Evolutionary conservation across 2,329 filamentous ascomycete species (phyloP), one percentile per base, ranked within the genome.

Genomic region (Lachnellula occidentalis): DNA sequence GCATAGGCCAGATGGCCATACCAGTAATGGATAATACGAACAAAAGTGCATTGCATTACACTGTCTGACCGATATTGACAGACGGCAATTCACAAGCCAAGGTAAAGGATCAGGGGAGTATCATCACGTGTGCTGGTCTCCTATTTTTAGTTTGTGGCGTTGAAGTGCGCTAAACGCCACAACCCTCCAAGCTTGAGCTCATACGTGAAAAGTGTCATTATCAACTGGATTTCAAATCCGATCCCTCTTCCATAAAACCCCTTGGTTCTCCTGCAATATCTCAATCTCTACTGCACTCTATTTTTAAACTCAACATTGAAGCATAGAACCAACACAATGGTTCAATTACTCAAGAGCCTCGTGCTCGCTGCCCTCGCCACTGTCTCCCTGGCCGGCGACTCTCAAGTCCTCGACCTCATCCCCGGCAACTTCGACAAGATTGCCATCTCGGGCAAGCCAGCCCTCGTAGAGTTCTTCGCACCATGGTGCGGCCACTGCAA

Each of bases 401-500:
- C 90, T 53, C 87, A 89, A 54, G 94, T 99, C 61, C 78, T 95
- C 66, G 92, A 97, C 72, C 86, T 99, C 58, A 85, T 88, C 57
- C 91, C 92, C 53, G 77, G 78, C 66, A 99, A 96, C 78, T 99
- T 99, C 72, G 92, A 97, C 77, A 76, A 86, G 47, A 79, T 96
- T 53, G 90, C 96, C 61, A 80, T 96, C 57, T 92, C 89, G 45
- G 91, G 91, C 73, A 97, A 95, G 78, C 92, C 94, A 43, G 92
- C 94, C 0, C 85, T 99, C 24, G 91, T 97, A 66, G 92, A 97
- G 73, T 99, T 99, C 82, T 97, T 95, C 70, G 94, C 94, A 34
- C 92, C 92, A 22, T 99, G 94, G 94, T 99, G 94, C 70, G 95
- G 94, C 34, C 94, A 99, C 80, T 99, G 94, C 90, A 97, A 97